Evolutionary conservation across 805 yeast species (phyloP).

Genomic region (Lipomyces mesembrius): DNA sequence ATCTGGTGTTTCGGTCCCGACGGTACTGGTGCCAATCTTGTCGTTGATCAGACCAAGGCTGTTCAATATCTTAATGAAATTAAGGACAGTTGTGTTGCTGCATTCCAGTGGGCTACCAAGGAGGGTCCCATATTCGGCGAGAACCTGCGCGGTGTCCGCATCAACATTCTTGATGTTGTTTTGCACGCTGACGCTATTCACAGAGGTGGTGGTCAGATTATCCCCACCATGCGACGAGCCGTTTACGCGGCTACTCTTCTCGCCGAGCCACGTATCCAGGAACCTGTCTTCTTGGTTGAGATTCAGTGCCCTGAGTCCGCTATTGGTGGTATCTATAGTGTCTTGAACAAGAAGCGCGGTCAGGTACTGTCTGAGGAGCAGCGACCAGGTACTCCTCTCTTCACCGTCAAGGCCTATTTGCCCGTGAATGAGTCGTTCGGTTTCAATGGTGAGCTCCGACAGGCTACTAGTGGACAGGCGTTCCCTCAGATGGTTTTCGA

Average conservation of each 20-base stretch:
- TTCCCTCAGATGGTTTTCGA: conserved; percentile 99
- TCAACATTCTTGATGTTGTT: conserved; percentile 98
- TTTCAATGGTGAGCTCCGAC: conserved; percentile 99
- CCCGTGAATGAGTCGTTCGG: conserved; percentile 99
- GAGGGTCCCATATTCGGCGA: conserved; percentile 99
- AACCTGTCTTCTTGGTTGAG: conserved; percentile 99
- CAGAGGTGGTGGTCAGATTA: conserved; percentile 99
- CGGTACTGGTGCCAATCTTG: conserved; percentile 97
- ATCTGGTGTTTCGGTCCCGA: conserved; percentile 99
- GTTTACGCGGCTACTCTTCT: conserved; percentile 97
- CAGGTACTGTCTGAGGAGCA: conserved; percentile 99
- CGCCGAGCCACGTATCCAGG: conserved; percentile 99
- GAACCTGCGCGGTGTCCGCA: conserved; percentile 92
- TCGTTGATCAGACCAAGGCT: conserved; percentile 99
- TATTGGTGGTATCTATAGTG: conserved; percentile 99
- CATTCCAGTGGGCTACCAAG: conserved; percentile 99
- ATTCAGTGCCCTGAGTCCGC: conserved; percentile 99
- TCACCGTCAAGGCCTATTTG: conserved; percentile 99
- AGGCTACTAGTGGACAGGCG: conserved; percentile 99
- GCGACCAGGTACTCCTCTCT: conserved; percentile 99
- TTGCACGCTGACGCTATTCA: conserved; percentile 99
- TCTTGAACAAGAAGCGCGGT: conserved; percentile 97
- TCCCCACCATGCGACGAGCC: conserved; percentile 99
- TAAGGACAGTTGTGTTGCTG: conserved; percentile 99
- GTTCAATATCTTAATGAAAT: conserved; percentile 98